Base-by-base conservation (phyloP, 1,284 basidiomycete genomes). In the Retiboletus flavoniger region DNA sequence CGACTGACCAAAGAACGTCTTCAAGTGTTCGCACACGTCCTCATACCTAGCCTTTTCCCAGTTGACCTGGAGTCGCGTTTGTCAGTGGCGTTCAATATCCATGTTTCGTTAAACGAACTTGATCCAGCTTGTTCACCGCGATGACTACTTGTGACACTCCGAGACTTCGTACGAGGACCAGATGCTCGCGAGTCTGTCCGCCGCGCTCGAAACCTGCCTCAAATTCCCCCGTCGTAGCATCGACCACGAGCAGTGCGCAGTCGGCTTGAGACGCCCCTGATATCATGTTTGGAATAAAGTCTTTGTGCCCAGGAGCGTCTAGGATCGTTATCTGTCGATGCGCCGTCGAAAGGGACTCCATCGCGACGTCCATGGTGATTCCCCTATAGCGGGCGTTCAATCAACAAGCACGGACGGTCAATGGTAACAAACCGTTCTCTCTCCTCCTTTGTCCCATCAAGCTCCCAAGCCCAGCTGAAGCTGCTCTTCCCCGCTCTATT, bases 231-330 rank as follows among this genome's bases (percentile, higher is more conserved):
- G 80, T 85, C 4, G 87, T 79, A 7, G 95, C 89, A 70, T 98
- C 97, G 19, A 99, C 85, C 6, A 99, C 96, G n/a, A 99, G 82
- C 5, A 99, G 74, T 1, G 96, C 95, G 35, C 93, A 94, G 64
- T 99, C 96, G 0, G 97, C 97, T 73, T 98, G 96, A 0, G 95
- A 88, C 2, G 96, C 96, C 2, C 96, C 96, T 0, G 93, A 96
- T 55, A 99, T 99, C 97, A 99, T 99, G 68, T 98, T 98, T 0
- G 97, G 96, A 53, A 99, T 91, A 64, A 99, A 99, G 66, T 99
- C 97, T 60, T 88, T 91, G 73, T 99, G 96, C 0, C 96, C 96
- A 0, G 96, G 96, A 0, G 97, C 96, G 64, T 99, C 96, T 26
- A 99, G 83, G 19, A 99, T 83, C 2, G 95, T 98, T 60, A 98